A percentile compares a stretch with the other conserved stretches of the same genome.
Evolutionary conservation across 192 early-diverging fungal genomes (phyloP).

Genomic region (Coemansia sp.): DNA sequence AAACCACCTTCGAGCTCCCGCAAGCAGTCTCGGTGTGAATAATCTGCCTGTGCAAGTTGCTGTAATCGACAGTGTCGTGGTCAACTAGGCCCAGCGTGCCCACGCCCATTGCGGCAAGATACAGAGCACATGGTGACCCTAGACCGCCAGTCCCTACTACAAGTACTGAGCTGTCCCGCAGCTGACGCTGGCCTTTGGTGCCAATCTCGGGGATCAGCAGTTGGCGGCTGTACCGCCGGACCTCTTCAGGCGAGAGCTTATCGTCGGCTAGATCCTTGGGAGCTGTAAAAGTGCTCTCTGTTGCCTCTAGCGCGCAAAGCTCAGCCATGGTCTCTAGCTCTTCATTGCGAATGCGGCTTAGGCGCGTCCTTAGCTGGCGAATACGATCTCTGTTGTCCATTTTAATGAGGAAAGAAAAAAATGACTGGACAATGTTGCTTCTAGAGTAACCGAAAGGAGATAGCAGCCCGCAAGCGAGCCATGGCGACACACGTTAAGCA

Average conservation of each 20-base stretch:
- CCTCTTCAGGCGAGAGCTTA: conserved; percentile 65
- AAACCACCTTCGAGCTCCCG: conserved; percentile 68
- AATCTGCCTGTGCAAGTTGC: conserved; percentile 93
- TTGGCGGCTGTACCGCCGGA: conserved; percentile 81
- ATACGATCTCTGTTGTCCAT: conserved; percentile 10
- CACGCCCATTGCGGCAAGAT: conserved; percentile 86
- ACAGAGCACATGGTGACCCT: conserved; percentile 82
- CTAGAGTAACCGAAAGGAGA: not conserved
- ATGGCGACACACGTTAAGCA: not conserved
- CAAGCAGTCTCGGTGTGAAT: conserved; percentile 77
- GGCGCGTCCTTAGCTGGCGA: conserved; percentile 13
- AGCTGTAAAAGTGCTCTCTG: not conserved
- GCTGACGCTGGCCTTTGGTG: conserved; percentile 66
- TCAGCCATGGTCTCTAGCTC: conserved; percentile 42
- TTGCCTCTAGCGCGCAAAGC: conserved; percentile 29
- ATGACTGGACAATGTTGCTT: not conserved
- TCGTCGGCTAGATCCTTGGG: not conserved
- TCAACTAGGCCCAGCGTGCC: conserved; percentile 89
- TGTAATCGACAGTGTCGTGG: conserved; percentile 85
- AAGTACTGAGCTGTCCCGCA: conserved; percentile 73
- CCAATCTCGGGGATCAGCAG: conserved; percentile 78
- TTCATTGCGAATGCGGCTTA: conserved; percentile 26
- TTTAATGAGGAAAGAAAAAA: not conserved
- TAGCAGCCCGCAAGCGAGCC: not conserved
- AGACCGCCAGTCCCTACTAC: conserved; percentile 95